Evolutionary conservation across 2,329 filamentous ascomycete genomes (phyloP), one percentile per base, ranked within the genome.

Genomic region (Passalora sequoiae): DNA sequence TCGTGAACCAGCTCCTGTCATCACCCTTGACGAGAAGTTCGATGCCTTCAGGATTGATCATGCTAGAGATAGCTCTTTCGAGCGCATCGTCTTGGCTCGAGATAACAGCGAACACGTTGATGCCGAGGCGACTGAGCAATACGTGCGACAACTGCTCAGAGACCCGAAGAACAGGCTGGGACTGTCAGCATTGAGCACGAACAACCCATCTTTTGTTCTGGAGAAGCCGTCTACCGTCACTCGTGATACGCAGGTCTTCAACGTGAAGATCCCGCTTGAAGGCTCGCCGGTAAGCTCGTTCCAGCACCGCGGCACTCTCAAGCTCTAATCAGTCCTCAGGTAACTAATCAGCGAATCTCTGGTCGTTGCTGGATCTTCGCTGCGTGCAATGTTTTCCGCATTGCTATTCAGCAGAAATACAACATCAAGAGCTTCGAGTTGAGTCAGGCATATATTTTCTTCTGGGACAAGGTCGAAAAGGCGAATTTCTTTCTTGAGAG

Each of bases 391-490:
- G 82, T 94, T 43, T 92, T 94, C 68, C 83, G 89, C 20, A 77
- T 94, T n/a, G 84, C 87, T 1, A 73, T 94, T 35, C 91, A 92
- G 83, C 84, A 86, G 66, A 83, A 83, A 58, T 85, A 94, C 66
- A 78, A 81, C 51, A 76, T 94, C 15, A 77, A 81, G 35, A 73
- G 77, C 40, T 94, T 94, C 58, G 86, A 94, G 71, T 73, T 95
- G n/a, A 89, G 83, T 21, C 89, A 94, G 66, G 75, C 83, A 1
- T 94, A 94, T 59, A 75, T 94, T 3, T 94, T 91, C 69, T 94
- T 88, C 74, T 94, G 85, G 83, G 89, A 95, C 65, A 94, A 94
- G 69, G 78, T 94, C 15, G 89, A 95, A 66, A 94, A 94, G 66
- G 76, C 84, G 6, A 94, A 94, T 65, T 94, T 78, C 71, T 94